Base-by-base conservation (phyloP, 495 filamentous ascomycete species). In the Viridothelium virens region DNA sequence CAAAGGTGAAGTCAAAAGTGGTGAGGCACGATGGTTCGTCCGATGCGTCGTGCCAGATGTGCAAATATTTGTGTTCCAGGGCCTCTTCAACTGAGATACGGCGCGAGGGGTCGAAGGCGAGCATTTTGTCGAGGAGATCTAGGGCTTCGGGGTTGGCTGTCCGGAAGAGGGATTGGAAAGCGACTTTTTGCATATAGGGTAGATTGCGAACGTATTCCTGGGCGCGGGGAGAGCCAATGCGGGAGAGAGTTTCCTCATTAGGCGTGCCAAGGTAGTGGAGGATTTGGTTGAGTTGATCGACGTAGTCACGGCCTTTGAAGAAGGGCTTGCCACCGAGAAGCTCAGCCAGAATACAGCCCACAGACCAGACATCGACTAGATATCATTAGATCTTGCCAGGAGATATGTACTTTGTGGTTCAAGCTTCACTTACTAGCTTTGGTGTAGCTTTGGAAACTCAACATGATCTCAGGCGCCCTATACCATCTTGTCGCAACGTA, bases 361-460 rank as follows among this genome's bases (percentile, higher is more conserved):
- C 93, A 34, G 94, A 98, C 94, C 94, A 98, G 37, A 98, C 92
- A 74, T 98, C 94, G 77, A 97, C 92, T 96, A 61, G 9, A 53
- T 7, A 16, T 38, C 11, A 69, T 77, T 63, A 74, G 74, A 10
- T 38, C 63, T 56, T 41, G 41, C 41, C 0, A 14, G 14, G 0
- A 0, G 11, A 59, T 16, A 0, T n/a, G 18, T 0, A 5, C 12
- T 53, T 14, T 9, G 3, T 59, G 11, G 5, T 36, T 59, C 5
- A 16, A 31, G 34, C n/a, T 50, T 2, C 1, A 74, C 77, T 59
- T 68, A 79, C 77, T 99, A 39, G 95, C 95, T 82, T 97, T 99
- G 67, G 95, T 99, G 80, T 99, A 97, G 79, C 97, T 94, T 82
- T 99, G 97, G 85, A 99, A 99, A 61, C 93, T 97, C 82, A 99